These are phyloP conservation scores for Medakamo hakoo DNA, from an alignment of 139 green algal genomes.

Conservation along the genomic window DNA sequence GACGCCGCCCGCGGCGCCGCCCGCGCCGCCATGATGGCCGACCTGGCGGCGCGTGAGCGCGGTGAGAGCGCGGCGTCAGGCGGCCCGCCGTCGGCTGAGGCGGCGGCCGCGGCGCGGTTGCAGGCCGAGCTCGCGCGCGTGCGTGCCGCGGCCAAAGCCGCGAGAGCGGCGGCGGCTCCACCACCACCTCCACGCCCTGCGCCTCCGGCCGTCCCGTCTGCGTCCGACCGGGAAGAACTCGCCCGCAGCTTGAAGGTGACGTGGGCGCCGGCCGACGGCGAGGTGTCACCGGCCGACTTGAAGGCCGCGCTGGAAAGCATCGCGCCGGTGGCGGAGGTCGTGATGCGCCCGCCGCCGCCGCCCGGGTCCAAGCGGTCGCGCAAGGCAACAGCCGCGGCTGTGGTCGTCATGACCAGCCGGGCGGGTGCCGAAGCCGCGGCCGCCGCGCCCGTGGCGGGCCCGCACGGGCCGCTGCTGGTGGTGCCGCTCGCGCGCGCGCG, in stretches of 20 bases:
- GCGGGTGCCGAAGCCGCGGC: slow-evolving; percentile 13
- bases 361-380: not conserved
- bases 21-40: not conserved
- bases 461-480: slow-evolving; percentile 19
- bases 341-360: slow-evolving; percentile 16
- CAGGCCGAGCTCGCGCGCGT: not conserved
- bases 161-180: slow-evolving; percentile 2
- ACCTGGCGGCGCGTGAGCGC: not conserved
- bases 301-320: slow-evolving; percentile 22
- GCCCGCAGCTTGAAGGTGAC: slow-evolving; percentile 41
- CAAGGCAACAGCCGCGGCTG: not conserved
- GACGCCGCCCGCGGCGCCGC: slow-evolving; percentile 8
- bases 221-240: slow-evolving; percentile 21
- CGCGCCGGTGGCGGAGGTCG: slow-evolving; percentile 40
- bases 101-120: not conserved
- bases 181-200: not conserved
- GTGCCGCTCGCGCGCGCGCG: no score
- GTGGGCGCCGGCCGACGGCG: slow-evolving; percentile 19
- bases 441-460: slow-evolving; percentile 5
- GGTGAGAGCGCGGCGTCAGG: not conserved
- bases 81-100: not conserved
- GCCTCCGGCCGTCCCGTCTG: not conserved
- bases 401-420: slow-evolving; percentile 38
- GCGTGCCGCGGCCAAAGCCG: not conserved
- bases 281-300: slow-evolving; percentile 19